These are phyloP conservation scores for Penicillium simplicissimum DNA, from an alignment of 495 filamentous ascomycete genomes.

Conservation along the genomic window DNA sequence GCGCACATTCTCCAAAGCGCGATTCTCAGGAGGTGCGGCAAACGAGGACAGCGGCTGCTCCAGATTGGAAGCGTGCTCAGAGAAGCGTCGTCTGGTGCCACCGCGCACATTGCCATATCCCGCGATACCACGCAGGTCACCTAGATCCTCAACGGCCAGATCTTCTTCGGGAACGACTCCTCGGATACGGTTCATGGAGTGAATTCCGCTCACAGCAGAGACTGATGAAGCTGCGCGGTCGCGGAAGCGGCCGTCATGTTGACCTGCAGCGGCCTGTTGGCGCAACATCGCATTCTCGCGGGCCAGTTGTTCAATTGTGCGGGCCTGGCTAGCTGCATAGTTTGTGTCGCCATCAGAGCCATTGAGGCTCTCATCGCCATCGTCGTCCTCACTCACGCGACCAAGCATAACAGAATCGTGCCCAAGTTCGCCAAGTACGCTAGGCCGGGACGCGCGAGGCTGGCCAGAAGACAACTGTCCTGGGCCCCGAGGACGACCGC, in stretches of 20 bases:
- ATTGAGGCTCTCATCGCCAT: slow-evolving; percentile 72
- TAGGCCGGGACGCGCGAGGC: slow-evolving; percentile 81
- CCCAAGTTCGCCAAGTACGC: slow-evolving; percentile 78
- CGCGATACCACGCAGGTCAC: slow-evolving; percentile 61
- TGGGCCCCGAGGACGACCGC: slow-evolving; percentile 50
- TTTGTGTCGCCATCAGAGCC: slow-evolving; percentile 62
- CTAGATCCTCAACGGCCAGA: slow-evolving; percentile 68
- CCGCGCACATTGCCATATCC: slow-evolving; percentile 45
- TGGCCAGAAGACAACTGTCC: slow-evolving; percentile 67
- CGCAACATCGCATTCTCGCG: slow-evolving; percentile 72
- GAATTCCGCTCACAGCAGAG: slow-evolving; percentile 52
- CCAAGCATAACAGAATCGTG: slow-evolving; percentile 69
- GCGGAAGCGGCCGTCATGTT: slow-evolving; percentile 61
- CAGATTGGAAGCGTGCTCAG: slow-evolving; percentile 60
- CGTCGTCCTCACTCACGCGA: slow-evolving; percentile 79
- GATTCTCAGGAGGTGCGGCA: slow-evolving; percentile 59
- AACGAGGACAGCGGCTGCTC: slow-evolving; percentile 58
- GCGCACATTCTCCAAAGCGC: slow-evolving; percentile 74
- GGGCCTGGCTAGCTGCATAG: slow-evolving; percentile 59
- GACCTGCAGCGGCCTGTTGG: slow-evolving; percentile 55
- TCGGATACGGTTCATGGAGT: slow-evolving; percentile 60
- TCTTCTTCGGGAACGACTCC: slow-evolving; percentile 71
- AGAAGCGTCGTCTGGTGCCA: slow-evolving; percentile 56
- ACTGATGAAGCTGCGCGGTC: slow-evolving; percentile 60
- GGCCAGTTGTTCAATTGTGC: slow-evolving; percentile 71